phyloP scores from a whole-genome alignment of 2,329 filamentous ascomycete genomes.

The Sclerotinia subarctica region DNA sequence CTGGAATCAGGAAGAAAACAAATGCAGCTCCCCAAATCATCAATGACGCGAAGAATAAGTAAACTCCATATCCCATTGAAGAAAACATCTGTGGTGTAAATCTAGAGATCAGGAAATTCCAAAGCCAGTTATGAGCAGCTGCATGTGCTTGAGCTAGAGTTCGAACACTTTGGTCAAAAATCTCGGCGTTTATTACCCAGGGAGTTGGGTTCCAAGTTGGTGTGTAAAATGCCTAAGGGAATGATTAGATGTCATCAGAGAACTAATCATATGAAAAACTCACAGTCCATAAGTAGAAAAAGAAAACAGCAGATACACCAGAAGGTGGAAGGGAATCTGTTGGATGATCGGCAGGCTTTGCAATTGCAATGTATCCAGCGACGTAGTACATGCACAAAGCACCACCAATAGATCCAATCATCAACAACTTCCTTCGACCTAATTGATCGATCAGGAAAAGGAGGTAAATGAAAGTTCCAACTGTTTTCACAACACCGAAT shows the following conservation, averaged over 20 bases:
- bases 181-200: conserved; percentile 35
- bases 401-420: conserved; percentile 25
- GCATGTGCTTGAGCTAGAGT: conserved; percentile 58
- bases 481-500: conserved; percentile 28
- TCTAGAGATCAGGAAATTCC: conserved; percentile 65
- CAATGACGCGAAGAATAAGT: conserved; percentile 65
- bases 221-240: conserved; percentile 29
- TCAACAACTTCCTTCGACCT: conserved; percentile 50
- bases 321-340: conserved; percentile 15
- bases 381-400: conserved; percentile 30
- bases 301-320: conserved; percentile 62
- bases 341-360: conserved; percentile 23
- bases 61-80: conserved; percentile 58
- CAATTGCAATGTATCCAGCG: conserved; percentile 30
- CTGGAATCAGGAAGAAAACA: conserved; percentile 60
- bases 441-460: conserved; percentile 58
- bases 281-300: conserved; percentile 71
- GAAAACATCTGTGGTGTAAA: conserved; percentile 66
- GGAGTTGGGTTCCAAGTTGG: conserved; percentile 34
- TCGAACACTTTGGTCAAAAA: conserved; percentile 31
- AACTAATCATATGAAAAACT: background rate
- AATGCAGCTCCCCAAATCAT: conserved; percentile 58
- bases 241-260: background rate
- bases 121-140: conserved; percentile 61
- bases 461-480: conserved; percentile 43